These are phyloP conservation scores for Lolium multiflorum DNA, from an alignment of 176 grass and related monocot species.

Conservation along the genomic window DNA sequence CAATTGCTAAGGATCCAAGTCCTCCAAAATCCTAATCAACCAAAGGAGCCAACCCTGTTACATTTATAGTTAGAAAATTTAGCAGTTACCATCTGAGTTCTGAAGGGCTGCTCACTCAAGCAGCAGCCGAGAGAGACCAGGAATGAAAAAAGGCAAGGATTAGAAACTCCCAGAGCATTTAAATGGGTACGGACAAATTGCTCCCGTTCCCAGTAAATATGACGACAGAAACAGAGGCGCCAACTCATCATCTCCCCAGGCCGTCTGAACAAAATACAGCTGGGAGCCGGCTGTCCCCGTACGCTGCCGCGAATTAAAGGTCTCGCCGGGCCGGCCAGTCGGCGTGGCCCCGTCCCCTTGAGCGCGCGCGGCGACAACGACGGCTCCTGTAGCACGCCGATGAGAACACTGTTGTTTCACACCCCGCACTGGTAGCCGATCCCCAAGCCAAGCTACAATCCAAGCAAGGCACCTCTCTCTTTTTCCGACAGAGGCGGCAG, in stretches of 20 bases:
- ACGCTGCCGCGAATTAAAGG: neutral
- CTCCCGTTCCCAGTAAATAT: conserved; percentile 36
- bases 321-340: conserved; percentile 22
- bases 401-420: conserved; percentile 37
- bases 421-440: neutral
- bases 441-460: conserved; percentile 36
- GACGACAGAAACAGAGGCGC: conserved; percentile 17
- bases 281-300: conserved; percentile 8
- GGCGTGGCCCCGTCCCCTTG: neutral
- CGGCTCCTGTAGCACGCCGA: conserved; percentile 43
- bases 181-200: conserved; percentile 32
- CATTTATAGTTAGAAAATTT: neutral
- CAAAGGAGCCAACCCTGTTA: neutral
- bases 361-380: conserved; percentile 27
- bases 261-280: conserved; percentile 45
- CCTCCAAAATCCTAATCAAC: neutral
- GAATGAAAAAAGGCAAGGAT: neutral
- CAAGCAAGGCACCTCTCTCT: conserved; percentile 47
- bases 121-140: conserved; percentile 2
- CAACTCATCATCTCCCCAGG: neutral
- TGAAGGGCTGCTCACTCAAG: conserved; percentile 11
- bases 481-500: conserved; percentile 49
- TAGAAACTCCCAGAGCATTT: neutral
- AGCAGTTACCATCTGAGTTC: neutral
- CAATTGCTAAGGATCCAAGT: neutral